Base-by-base conservation (phyloP, 1,139 yeast species). In the Hanseniaspora gamundiae region DNA sequence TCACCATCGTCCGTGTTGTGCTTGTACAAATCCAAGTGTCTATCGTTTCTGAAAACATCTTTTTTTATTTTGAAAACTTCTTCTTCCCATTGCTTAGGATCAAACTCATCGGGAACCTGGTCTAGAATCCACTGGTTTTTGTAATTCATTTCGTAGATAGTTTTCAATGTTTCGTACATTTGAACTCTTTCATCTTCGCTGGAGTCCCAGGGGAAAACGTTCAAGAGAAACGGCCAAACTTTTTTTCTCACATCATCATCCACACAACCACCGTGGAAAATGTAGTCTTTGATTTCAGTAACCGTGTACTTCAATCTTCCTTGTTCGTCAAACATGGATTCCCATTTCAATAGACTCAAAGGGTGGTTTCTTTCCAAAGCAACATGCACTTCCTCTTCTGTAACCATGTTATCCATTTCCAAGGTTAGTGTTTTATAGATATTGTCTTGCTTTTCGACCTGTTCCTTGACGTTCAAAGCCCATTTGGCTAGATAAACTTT, bases 381-480 rank as follows among this genome's bases (percentile, higher is more conserved):
- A 26, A 48, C 50, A 38, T 54, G 58, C 20, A 60, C 30, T 44
- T 59, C 63, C 33, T 51, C 53, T 17, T 53, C 40, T 68, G 79
- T 49, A 72, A 67, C 47, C 58, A 59, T 52, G 21, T 62, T 60
- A 44, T 70, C 73, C 39, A 83, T 66, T 71, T 53, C 74, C 44
- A 74, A 73, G 41, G 75, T 76, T 39, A 84, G 64, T 35, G 70
- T 70, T 49, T 77, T 72, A 47, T 80, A 71, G n/a, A 73, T 73
- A 43, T 76, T 77, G 51, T 76, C 77, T 41, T 82, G 75, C 51
- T 73, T 74, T 55, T 85, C 93, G 1, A 95, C 94, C 58, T 91
- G 95, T 55, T 87, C 93, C 53, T 91, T 93, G 22, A 91, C 94
- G 35, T 87, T 87, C 55, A 86, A 74, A 0, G 98, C 97, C 98